phyloP scores from a whole-genome alignment of 2,329 filamentous ascomycete genomes.

The Neocatenulostroma microsporum region DNA sequence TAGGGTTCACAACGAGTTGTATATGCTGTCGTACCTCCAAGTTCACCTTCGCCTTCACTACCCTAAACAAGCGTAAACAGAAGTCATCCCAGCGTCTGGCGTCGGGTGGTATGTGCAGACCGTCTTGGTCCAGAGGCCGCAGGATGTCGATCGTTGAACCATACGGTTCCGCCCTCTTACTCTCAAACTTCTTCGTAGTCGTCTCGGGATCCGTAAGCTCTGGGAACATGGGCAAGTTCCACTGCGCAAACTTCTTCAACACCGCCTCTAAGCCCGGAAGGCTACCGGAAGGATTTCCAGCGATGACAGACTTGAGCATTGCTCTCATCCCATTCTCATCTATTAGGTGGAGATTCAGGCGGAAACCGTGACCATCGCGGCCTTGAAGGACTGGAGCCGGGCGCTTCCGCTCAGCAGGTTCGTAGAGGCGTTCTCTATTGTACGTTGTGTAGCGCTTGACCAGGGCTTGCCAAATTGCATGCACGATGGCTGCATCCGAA shows the following conservation, averaged over 20 bases:
- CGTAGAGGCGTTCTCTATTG: not conserved
- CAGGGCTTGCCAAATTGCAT: no score
- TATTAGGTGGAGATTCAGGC: no score
- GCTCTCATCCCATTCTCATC: no score
- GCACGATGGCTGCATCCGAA: no score
- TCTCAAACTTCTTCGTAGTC: not conserved
- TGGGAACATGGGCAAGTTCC: constrained; percentile 1
- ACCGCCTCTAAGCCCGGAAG: not conserved
- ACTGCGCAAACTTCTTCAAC: constrained; percentile 1
- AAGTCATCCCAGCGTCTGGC: not conserved
- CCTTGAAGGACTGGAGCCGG: not conserved
- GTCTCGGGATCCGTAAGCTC: not conserved
- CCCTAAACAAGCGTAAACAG: not conserved
- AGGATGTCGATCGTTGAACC: not conserved
- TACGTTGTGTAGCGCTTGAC: not conserved
- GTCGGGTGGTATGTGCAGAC: not conserved
- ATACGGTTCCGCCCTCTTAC: not conserved
- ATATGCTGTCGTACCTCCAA: no score
- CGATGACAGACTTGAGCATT: no score
- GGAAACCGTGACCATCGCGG: no score
- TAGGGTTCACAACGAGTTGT: not conserved
- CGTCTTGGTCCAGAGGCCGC: not conserved
- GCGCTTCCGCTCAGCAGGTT: not conserved
- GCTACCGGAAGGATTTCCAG: no score
- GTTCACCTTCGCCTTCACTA: not conserved